These are phyloP conservation scores for Sporothrix inflata DNA, from an alignment of 2,329 filamentous ascomycete species.

Conservation along the genomic window DNA sequence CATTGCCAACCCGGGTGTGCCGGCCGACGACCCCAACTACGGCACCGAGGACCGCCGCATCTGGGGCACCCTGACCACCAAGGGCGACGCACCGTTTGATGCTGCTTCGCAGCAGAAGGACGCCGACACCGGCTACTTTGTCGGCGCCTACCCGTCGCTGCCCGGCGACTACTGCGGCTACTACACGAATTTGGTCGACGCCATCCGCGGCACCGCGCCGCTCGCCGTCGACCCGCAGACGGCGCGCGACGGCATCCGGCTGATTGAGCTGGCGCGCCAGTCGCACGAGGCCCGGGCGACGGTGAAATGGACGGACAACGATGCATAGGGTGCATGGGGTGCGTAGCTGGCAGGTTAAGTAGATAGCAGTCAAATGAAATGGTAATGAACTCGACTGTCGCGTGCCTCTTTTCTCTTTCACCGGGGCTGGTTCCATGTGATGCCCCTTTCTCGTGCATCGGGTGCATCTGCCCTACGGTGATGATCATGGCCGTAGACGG, in stretches of 20 bases:
- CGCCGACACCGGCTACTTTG: slow-evolving; percentile 40
- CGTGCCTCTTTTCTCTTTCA: background rate
- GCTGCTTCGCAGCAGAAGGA: slow-evolving; percentile 33
- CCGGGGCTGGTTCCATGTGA: background rate
- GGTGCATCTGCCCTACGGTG: background rate
- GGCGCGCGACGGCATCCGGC: slow-evolving; percentile 44
- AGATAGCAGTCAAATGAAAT: background rate
- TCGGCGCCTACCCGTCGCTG: slow-evolving; percentile 44
- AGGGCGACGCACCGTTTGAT: slow-evolving; percentile 43
- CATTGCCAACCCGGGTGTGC: slow-evolving; percentile 29
- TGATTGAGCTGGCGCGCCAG: slow-evolving; percentile 49
- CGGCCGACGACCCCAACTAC: slow-evolving; percentile 38
- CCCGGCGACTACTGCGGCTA: slow-evolving; percentile 46
- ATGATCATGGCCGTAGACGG: background rate
- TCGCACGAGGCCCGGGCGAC: slow-evolving; percentile 31
- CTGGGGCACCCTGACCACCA: slow-evolving; percentile 46
- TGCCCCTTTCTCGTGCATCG: background rate
- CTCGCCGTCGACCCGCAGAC: slow-evolving; percentile 45
- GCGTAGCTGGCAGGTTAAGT: background rate
- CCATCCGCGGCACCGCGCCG: slow-evolving; percentile 45
- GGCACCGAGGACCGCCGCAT: slow-evolving; percentile 43
- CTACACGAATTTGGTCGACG: slow-evolving; percentile 47
- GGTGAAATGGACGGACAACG: slow-evolving; percentile 32
- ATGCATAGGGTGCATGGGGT: background rate
- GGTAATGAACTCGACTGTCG: background rate